phyloP scores from a whole-genome alignment of 75 land plant species.

The Pinus taeda region DNA sequence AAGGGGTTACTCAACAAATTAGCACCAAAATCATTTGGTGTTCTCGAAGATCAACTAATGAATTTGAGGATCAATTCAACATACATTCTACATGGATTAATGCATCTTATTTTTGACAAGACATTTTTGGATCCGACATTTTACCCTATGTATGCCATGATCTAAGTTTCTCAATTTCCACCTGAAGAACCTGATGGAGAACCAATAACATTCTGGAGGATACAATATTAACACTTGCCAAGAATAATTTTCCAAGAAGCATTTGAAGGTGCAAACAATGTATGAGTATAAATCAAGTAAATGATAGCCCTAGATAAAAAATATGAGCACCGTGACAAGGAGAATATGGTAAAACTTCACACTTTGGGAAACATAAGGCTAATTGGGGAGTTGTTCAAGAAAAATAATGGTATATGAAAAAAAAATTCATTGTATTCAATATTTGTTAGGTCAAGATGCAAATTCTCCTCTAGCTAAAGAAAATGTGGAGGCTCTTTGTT shows the following conservation, averaged over 20 bases:
- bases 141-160: conserved; percentile 90
- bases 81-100: conserved; percentile 62
- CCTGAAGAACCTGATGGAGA: conserved; percentile 55
- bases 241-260: conserved; percentile 33
- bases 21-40: conserved; percentile 85
- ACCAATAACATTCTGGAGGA: conserved; percentile 78
- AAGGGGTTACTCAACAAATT: conserved; percentile 95
- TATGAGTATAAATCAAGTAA: conserved; percentile 60
- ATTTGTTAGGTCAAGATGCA: conserved; percentile 62
- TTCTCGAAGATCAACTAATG: conserved; percentile 74
- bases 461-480: conserved; percentile 79
- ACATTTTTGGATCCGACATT: conserved; percentile 93
- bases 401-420: conserved; percentile 76
- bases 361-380: conserved; percentile 92
- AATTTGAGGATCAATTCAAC: conserved; percentile 76
- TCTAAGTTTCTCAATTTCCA: conserved; percentile 76
- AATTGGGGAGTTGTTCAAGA: conserved; percentile 91
- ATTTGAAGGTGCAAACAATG: conserved; percentile 81
- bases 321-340: conserved; percentile 76
- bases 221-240: conserved; percentile 81
- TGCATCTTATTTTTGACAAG: conserved; percentile 80
- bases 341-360: conserved; percentile 69
- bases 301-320: conserved; percentile 79
- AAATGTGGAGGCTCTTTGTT: conserved; percentile 95
- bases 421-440: conserved; percentile 88